Evolutionary conservation across 2,329 filamentous ascomycete genomes (phyloP).

Genomic region (Allantophomopsis cytisporea): DNA sequence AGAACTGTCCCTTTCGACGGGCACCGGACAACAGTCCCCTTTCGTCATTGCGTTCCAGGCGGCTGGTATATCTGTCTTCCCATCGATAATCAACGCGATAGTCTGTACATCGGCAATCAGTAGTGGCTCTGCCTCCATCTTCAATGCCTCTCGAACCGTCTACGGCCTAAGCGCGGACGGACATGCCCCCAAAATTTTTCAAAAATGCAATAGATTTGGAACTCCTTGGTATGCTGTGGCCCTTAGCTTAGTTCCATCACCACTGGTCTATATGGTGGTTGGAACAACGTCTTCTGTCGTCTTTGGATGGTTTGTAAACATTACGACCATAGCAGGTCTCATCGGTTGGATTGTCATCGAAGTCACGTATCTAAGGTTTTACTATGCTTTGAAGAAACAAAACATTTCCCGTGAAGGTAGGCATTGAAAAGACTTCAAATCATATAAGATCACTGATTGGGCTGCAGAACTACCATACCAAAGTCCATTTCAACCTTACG

Average conservation of each 20-base stretch:
- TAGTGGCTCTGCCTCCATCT: constrained; percentile 35
- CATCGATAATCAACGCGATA: constrained; percentile 53
- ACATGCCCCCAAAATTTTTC: constrained; percentile 49
- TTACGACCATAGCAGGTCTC: constrained; percentile 28
- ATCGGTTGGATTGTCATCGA: constrained; percentile 27
- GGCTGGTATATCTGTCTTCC: constrained; percentile 46
- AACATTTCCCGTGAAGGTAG: constrained; percentile 23
- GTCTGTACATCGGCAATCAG: constrained; percentile 52
- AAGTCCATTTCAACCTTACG: too few relatives aligned
- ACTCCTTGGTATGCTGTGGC: constrained; percentile 34
- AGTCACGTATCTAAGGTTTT: constrained; percentile 44
- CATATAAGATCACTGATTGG: too few relatives aligned
- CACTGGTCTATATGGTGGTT: constrained; percentile 53
- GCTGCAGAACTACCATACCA: too few relatives aligned
- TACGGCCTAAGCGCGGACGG: constrained; percentile 54
- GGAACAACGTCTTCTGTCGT: constrained; percentile 46
- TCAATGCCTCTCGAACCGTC: constrained; percentile 56
- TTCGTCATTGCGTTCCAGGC: constrained; percentile 44
- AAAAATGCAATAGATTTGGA: constrained; percentile 35
- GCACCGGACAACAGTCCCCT: constrained; percentile 30
- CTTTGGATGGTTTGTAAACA: constrained; percentile 59
- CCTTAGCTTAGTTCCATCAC: constrained; percentile 36
- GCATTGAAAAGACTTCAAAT: too few relatives aligned
- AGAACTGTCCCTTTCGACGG: background rate
- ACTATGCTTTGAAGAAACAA: constrained; percentile 37